A percentile compares a stretch with the other conserved stretches of the same genome.
phyloP scores from a whole-genome alignment of 179 eudicot genomes.

The Spinacia oleracea region DNA sequence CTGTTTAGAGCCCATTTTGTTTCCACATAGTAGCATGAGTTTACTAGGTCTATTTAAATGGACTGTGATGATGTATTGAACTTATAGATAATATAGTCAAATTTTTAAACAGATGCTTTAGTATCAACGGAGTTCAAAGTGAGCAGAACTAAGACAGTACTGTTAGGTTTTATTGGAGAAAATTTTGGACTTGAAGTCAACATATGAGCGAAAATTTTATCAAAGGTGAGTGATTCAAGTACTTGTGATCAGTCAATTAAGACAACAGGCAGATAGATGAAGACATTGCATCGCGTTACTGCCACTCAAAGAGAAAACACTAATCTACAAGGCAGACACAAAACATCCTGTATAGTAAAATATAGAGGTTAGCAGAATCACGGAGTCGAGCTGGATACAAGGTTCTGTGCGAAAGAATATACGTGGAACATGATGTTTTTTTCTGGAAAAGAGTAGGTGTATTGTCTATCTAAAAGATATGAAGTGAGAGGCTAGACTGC shows the following conservation, averaged over 20 bases:
- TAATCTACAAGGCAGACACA: background rate
- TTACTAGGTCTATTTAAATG: background rate
- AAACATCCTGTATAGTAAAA: background rate
- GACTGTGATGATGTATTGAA: background rate
- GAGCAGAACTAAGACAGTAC: background rate
- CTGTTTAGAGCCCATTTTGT: background rate
- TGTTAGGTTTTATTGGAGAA: background rate
- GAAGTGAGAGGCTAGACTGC: background rate
- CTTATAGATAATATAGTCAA: background rate
- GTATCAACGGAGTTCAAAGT: background rate
- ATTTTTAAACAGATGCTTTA: background rate
- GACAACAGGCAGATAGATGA: background rate
- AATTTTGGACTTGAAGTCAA: background rate
- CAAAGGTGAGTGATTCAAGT: background rate
- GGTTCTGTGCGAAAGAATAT: background rate
- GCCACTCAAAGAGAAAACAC: background rate
- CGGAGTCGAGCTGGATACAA: background rate
- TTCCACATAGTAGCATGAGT: background rate
- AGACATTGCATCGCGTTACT: background rate
- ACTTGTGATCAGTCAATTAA: background rate
- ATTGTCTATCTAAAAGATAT: too few species aligned
- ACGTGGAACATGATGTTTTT: too few species aligned
- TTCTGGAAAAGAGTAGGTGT: too few species aligned
- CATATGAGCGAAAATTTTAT: background rate
- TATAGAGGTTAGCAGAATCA: background rate